Evolutionary conservation across 176 grass and related monocot genomes (phyloP), one percentile per base, ranked within the genome.

Genomic region (Raddia guianensis): DNA sequence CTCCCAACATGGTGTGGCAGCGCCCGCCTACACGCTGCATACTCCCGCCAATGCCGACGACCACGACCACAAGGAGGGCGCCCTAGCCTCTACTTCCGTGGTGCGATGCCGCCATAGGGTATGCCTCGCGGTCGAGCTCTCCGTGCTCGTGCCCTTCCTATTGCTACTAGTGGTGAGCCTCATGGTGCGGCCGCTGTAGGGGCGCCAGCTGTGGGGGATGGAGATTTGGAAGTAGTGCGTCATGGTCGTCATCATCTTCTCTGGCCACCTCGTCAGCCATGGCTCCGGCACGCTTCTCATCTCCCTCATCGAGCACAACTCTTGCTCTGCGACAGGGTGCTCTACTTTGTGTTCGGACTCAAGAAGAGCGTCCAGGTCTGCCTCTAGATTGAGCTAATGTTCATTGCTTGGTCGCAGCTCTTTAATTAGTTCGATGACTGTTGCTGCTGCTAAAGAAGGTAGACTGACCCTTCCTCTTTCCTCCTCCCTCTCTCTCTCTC

Each of bases 141-240:
- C 37, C 66, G 73, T 93, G 60, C 87, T 99, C 12, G 68, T 95
- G n/a, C 66, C 84, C 72, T 75, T 94, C 74, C 89, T 95, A 50
- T 86, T 78, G 20, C 84, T 87, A 60, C 90, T 99, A 5, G 27
- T 95, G 50, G 68, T 87, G 68, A 93, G 96, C 82, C 90, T 93
- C 62, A 65, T 91, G 20, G 76, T 82, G 64, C 86, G 37, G 4
- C 62, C 40, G 65, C 67, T 95, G 32, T 53, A 89, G 71, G 81
- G 81, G 3, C 27, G 37, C 44, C 73, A 70, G 43, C 54, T 99
- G 4, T 91, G 90, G 92, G 88, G 90, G 48, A 59, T 93, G 43
- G 86, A 89, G 72, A 95, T 99, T 70, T 99, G 96, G 96, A 95
- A 93, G 63, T 99, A 92, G 92, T 99, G 92, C 72, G 73, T 99